A percentile compares a stretch with the other conserved stretches of the same genome.
These are phyloP conservation scores for Pseudogymnoascus sp. DNA, from an alignment of 2,329 filamentous ascomycete species.

Conservation along the genomic window DNA sequence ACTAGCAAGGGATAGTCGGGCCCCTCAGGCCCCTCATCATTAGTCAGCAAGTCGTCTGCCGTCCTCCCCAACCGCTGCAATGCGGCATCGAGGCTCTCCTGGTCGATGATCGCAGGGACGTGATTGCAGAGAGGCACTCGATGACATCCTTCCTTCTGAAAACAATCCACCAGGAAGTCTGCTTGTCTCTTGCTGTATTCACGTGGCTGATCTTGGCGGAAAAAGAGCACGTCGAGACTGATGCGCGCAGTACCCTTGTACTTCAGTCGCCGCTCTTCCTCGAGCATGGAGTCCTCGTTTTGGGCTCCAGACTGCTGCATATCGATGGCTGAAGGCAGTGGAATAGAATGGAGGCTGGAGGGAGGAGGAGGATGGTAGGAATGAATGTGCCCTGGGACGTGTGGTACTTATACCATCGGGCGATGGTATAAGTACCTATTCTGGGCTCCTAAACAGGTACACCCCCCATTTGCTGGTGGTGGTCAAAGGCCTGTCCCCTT, in stretches of 20 bases:
- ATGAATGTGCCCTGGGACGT: background rate
- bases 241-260: slow-evolving; percentile 13
- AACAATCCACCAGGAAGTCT: slow-evolving; percentile 14
- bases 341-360: background rate
- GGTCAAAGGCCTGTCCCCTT: background rate
- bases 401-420: background rate
- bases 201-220: slow-evolving; percentile 14
- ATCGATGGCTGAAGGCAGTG: background rate
- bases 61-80: slow-evolving; percentile 14
- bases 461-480: background rate
- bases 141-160: slow-evolving; percentile 13
- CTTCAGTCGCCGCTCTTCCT: slow-evolving; percentile 11
- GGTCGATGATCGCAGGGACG: slow-evolving; percentile 26
- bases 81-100: slow-evolving; percentile 21
- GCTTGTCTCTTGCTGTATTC: slow-evolving; percentile 15
- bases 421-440: background rate
- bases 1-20: slow-evolving; percentile 5
- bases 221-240: slow-evolving; percentile 14
- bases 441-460: background rate
- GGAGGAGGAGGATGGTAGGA: background rate
- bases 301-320: background rate
- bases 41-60: slow-evolving; percentile 12
- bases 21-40: background rate
- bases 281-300: background rate
- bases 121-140: slow-evolving; percentile 20